A percentile compares a stretch with the other conserved stretches of the same genome.
Evolutionary conservation across 2,329 filamentous ascomycete species (phyloP).

Genomic region (Pseudogymnoascus sp.): DNA sequence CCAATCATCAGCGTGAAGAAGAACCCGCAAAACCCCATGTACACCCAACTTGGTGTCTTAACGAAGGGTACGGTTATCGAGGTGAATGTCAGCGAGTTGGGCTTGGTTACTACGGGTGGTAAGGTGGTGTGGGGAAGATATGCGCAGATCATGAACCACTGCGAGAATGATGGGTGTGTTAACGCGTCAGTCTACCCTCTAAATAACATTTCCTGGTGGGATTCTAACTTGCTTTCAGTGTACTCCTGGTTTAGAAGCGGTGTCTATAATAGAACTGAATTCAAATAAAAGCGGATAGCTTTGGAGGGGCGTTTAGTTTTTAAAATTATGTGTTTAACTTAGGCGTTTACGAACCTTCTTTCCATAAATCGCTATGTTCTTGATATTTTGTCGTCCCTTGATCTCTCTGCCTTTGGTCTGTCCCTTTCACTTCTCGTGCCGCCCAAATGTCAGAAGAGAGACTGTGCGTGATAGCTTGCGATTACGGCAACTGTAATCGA

Average conservation of each 20-base stretch:
- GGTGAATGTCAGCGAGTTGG: slow-evolving; percentile 84
- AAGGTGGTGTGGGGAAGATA: slow-evolving; percentile 87
- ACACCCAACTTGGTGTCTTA: slow-evolving; percentile 81
- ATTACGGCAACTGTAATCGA: too few relatives aligned
- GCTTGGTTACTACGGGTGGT: slow-evolving; percentile 77
- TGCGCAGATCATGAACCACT: slow-evolving; percentile 52
- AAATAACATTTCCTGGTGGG: background rate
- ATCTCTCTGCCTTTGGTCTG: background rate
- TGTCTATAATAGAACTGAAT: slow-evolving; percentile 6
- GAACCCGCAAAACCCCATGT: slow-evolving; percentile 78
- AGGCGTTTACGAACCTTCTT: background rate
- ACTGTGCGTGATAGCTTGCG: too few relatives aligned
- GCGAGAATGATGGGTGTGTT: slow-evolving; percentile 54
- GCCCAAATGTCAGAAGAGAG: slow-evolving; percentile 31
- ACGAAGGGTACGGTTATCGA: slow-evolving; percentile 77
- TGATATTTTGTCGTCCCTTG: background rate
- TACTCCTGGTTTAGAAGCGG: slow-evolving; percentile 8
- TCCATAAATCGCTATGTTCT: background rate
- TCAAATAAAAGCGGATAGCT: slow-evolving; percentile 3
- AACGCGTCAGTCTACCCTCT: slow-evolving; percentile 28
- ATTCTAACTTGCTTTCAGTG: background rate
- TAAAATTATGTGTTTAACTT: background rate
- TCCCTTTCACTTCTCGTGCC: slow-evolving; percentile 13
- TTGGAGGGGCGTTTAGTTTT: slow-evolving; percentile 5
- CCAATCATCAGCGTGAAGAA: slow-evolving; percentile 59